These are phyloP conservation scores for Saccharomycopsis sp. DNA, from an alignment of 805 yeast genomes.

Conservation along the genomic window DNA sequence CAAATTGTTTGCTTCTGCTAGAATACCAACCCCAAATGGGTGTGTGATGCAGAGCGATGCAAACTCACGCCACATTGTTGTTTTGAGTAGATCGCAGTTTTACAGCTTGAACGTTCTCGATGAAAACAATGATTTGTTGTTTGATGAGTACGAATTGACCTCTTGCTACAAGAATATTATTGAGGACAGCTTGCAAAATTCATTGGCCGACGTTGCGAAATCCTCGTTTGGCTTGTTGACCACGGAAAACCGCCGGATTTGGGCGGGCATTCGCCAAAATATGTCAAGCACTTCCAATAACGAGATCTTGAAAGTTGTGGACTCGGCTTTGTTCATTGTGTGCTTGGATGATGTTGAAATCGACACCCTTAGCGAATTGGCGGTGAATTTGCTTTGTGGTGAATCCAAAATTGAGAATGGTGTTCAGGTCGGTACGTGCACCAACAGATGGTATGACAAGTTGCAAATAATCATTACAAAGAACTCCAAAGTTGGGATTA, in stretches of 20 bases:
- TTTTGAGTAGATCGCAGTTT: constrained; percentile 76
- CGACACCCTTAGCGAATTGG: constrained; percentile 49
- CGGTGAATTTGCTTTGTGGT: constrained; percentile 85
- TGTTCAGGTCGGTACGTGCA: constrained; percentile 87
- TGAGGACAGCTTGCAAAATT: constrained; percentile 52
- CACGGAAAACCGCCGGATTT: constrained; percentile 77
- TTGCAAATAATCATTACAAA: constrained; percentile 78
- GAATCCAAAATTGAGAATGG: constrained; percentile 71
- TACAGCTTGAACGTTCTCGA: constrained; percentile 94
- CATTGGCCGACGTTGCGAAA: constrained; percentile 58
- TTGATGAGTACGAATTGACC: constrained; percentile 67
- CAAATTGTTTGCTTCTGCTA: constrained; percentile 75
- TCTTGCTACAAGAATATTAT: constrained; percentile 69
- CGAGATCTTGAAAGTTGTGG: constrained; percentile 68
- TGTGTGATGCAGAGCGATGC: constrained; percentile 80
- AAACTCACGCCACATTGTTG: constrained; percentile 70
- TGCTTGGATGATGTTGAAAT: constrained; percentile 75
- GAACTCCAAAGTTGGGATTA: constrained; percentile 87
- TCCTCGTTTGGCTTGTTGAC: constrained; percentile 85
- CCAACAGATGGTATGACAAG: constrained; percentile 93
- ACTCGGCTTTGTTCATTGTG: constrained; percentile 71
- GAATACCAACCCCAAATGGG: constrained; percentile 76
- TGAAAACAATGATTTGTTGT: constrained; percentile 55
- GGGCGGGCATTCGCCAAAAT: constrained; percentile 63
- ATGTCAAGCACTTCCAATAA: constrained; percentile 44